phyloP scores from a whole-genome alignment of 129 eudicot genomes.

The Centrapalus pauciflorus region DNA sequence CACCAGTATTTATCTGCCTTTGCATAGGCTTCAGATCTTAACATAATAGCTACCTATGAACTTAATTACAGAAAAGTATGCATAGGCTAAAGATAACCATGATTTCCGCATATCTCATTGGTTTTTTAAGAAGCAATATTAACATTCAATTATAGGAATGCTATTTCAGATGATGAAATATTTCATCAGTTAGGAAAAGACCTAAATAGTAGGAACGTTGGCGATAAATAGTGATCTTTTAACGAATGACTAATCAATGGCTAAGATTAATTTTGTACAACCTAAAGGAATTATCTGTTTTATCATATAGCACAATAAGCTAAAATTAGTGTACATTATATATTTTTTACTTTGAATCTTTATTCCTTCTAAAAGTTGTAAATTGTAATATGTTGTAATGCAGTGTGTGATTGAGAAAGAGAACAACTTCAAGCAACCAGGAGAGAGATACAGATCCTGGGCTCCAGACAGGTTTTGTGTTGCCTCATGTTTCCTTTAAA shows the following conservation, averaged over 20 bases:
- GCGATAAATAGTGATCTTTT: neutral
- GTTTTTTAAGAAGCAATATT: neutral
- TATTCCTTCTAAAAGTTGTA: neutral
- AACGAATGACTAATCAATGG: neutral
- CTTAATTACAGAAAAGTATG: neutral
- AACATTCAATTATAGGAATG: neutral
- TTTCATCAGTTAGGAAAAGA: neutral
- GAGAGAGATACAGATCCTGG: constrained; percentile 83
- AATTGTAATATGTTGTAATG: constrained; percentile 14
- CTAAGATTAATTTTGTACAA: neutral
- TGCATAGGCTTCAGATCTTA: neutral
- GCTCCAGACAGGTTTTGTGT: constrained; percentile 59
- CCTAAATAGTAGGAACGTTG: neutral
- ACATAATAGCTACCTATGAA: neutral
- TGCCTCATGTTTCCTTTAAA: neutral
- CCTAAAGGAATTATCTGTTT: neutral
- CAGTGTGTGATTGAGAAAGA: constrained; percentile 78
- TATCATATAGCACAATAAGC: neutral
- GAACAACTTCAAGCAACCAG: constrained; percentile 93
- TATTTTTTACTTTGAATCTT: neutral
- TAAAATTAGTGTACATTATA: neutral
- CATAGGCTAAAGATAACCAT: neutral
- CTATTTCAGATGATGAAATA: neutral
- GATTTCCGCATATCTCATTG: neutral
- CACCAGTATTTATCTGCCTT: neutral